These are phyloP conservation scores for Nitzschia sp. DNA, from an alignment of 108 stramenopile genomes.

Conservation along the genomic window DNA sequence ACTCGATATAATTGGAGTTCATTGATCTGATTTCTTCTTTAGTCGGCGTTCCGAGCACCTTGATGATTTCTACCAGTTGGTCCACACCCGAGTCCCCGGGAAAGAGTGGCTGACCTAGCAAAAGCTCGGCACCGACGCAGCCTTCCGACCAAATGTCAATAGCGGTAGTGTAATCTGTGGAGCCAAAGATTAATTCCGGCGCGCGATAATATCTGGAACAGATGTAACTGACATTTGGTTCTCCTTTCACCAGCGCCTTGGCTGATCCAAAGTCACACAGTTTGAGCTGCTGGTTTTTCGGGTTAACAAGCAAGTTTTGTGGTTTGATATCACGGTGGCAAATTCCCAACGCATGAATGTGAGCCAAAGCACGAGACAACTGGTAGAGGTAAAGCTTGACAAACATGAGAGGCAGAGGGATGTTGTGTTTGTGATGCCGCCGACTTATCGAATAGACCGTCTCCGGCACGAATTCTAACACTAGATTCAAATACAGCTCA, in stretches of 20 bases:
- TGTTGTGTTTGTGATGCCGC: conserved; percentile 91
- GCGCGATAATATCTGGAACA: conserved; percentile 98
- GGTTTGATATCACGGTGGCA: conserved; percentile 99
- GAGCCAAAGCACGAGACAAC: conserved; percentile 93
- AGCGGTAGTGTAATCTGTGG: conserved; percentile 96
- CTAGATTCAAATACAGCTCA: conserved; percentile 97
- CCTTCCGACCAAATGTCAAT: conserved; percentile 94
- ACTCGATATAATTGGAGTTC: conserved; percentile 98
- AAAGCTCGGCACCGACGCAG: conserved; percentile 97
- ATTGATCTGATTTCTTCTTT: conserved; percentile 94
- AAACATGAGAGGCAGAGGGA: conserved; percentile 81
- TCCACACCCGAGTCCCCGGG: conserved; percentile 98
- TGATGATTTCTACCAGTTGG: conserved; percentile 99
- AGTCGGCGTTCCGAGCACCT: conserved; percentile 98
- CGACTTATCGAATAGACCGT: conserved; percentile 95
- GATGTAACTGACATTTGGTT: conserved; percentile 98
- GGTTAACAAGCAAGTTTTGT: conserved; percentile 96
- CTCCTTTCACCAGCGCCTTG: conserved; percentile 92
- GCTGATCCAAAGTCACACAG: conserved; percentile 99
- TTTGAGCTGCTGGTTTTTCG: conserved; percentile 92
- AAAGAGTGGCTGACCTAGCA: conserved; percentile 96
- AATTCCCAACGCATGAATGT: conserved; percentile 95
- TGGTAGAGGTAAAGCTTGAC: conserved; percentile 98
- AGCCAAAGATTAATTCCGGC: conserved; percentile 99
- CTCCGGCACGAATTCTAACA: conserved; percentile 98